Evolutionary conservation across 2,329 filamentous ascomycete species (phyloP).

Genomic region (Ilyonectria robusta): DNA sequence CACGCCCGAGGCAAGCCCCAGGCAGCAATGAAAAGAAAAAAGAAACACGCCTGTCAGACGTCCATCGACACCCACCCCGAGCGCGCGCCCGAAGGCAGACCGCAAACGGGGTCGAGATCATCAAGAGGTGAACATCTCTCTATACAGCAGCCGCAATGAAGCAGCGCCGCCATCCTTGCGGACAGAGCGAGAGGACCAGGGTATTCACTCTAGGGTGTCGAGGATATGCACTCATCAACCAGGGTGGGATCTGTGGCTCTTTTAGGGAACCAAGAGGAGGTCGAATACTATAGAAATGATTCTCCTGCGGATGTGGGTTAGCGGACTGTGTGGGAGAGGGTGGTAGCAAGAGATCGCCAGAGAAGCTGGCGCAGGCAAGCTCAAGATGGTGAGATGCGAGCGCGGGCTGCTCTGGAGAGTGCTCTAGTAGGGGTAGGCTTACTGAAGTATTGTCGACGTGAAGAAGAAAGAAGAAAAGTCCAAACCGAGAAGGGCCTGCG

Average conservation of each 20-base stretch:
- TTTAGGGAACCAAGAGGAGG: conserved; percentile 61
- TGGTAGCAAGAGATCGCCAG: conserved; percentile 38
- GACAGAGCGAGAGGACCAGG: conserved; percentile 46
- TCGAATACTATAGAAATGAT: conserved; percentile 93
- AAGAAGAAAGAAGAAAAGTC: conserved; percentile 65
- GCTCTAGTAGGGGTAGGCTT: conserved; percentile 53
- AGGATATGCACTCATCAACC: conserved; percentile 74
- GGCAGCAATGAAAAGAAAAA: conserved; percentile 69
- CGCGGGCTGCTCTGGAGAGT: conserved; percentile 23
- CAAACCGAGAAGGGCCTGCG: conserved; percentile 49
- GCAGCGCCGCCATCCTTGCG: conserved; percentile 69
- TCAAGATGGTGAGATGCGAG: neutral
- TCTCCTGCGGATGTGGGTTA: conserved; percentile 65
- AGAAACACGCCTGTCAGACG: conserved; percentile 84
- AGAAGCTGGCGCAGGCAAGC: neutral
- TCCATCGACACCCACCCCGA: conserved; percentile 87
- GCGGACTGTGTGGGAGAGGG: neutral
- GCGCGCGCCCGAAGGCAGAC: conserved; percentile 83
- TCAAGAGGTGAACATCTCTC: conserved; percentile 79
- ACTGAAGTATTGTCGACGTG: conserved; percentile 51
- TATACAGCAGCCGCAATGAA: conserved; percentile 72
- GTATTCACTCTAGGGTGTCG: conserved; percentile 66
- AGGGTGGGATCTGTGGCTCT: conserved; percentile 89
- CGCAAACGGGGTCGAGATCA: conserved; percentile 87
- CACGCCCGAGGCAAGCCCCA: conserved; percentile 61